Evolutionary conservation across 2,329 filamentous ascomycete species (phyloP).

Genomic region (Fusarium sambucinum): DNA sequence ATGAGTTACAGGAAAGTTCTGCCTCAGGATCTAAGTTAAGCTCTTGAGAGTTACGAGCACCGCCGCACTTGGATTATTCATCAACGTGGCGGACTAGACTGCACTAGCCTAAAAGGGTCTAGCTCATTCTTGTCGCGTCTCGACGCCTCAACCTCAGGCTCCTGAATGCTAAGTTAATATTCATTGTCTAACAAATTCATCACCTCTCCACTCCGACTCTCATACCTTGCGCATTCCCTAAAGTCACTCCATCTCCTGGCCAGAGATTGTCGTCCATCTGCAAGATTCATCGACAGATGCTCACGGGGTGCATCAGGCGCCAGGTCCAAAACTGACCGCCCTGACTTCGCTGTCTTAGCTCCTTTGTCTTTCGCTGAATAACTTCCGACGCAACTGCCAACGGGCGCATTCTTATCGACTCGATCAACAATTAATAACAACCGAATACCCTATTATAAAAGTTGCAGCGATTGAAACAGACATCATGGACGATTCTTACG

Average conservation of each 20-base stretch:
- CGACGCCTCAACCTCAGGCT: conserved; percentile 43
- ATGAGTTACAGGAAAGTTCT: neutral
- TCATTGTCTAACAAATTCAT: conserved; percentile 47
- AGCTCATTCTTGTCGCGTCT: conserved; percentile 40
- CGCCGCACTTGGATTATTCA: conserved; percentile 23
- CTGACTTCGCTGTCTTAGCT: conserved; percentile 44
- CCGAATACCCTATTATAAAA: conserved; percentile 5
- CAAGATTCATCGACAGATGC: conserved; percentile 49
- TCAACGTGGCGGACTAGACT: conserved; percentile 3
- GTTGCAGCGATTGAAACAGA: conserved; percentile 7
- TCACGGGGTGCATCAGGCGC: conserved; percentile 51
- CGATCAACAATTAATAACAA: neutral
- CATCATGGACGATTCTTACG: conserved; percentile 66
- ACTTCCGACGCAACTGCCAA: conserved; percentile 28
- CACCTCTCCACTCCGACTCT: conserved; percentile 38
- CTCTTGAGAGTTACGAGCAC: neutral
- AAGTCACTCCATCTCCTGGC: conserved; percentile 29
- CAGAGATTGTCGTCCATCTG: conserved; percentile 36
- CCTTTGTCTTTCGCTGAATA: conserved; percentile 36
- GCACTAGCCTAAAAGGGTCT: neutral
- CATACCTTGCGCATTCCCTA: conserved; percentile 39
- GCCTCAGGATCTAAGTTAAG: conserved; percentile 5
- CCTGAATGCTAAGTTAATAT: conserved; percentile 42
- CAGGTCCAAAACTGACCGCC: conserved; percentile 51
- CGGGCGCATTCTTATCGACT: conserved; percentile 19